A percentile compares a stretch with the other conserved stretches of the same genome.
These are phyloP conservation scores for Asterophora parasitica DNA, from an alignment of 768 basidiomycete genomes.

Conservation along the genomic window DNA sequence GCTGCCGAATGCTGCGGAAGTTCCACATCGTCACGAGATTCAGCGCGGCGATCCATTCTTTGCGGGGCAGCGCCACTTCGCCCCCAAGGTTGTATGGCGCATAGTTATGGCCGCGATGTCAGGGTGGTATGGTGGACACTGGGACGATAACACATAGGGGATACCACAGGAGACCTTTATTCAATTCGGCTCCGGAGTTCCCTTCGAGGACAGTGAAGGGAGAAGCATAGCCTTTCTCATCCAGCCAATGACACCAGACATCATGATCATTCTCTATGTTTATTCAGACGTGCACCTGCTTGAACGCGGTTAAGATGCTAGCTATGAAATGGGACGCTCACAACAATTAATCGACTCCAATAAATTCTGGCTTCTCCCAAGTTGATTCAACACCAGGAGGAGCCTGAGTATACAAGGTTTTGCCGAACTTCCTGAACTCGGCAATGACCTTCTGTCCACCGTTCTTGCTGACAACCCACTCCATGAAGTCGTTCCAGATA, in stretches of 20 bases:
- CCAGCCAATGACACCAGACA: too few relatives aligned
- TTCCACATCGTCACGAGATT: constrained; percentile 36
- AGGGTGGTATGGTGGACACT: background rate
- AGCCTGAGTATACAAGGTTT: constrained; percentile 26
- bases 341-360: background rate
- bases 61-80: constrained; percentile 5
- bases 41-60: constrained; percentile 34
- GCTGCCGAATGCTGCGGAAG: constrained; percentile 24
- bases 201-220: constrained; percentile 24
- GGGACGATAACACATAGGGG: constrained; percentile 18
- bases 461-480: constrained; percentile 34
- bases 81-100: background rate
- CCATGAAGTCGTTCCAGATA: constrained; percentile 35
- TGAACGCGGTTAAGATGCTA: too few relatives aligned
- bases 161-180: constrained; percentile 18
- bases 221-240: constrained; percentile 20
- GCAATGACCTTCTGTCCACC: constrained; percentile 42
- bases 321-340: background rate
- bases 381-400: constrained; percentile 16
- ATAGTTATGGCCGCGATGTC: background rate
- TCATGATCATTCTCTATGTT: too few relatives aligned
- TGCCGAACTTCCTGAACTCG: constrained; percentile 31
- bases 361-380: too few relatives aligned
- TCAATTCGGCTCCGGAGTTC: constrained; percentile 21
- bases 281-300: too few relatives aligned